Conservation (phyloP, 108 stramenopile species). For the Nannochloropsis salina region DNA sequence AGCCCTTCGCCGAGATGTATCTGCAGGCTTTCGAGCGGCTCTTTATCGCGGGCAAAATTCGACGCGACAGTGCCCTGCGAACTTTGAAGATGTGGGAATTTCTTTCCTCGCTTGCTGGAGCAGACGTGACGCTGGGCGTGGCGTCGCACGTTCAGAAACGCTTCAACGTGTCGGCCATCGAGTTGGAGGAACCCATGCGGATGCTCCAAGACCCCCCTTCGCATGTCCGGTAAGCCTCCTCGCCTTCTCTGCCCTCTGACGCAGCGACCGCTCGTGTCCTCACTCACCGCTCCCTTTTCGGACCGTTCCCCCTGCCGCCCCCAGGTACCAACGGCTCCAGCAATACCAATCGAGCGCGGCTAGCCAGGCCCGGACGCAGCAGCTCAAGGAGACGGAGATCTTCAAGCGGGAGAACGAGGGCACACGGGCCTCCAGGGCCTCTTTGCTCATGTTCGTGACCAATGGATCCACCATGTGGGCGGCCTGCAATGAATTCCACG, state of each 20-base stretch:
- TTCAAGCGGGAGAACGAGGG: neutral
- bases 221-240: neutral
- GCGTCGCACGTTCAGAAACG: neutral
- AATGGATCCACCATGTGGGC: neutral
- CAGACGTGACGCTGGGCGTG: constrained; percentile 13
- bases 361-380: neutral
- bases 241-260: neutral
- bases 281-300: neutral
- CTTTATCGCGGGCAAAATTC: neutral
- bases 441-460: neutral
- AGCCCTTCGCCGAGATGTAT: constrained; percentile 7
- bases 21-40: neutral
- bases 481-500: neutral
- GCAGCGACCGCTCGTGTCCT: neutral
- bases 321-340: neutral
- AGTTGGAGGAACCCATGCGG: constrained; percentile 8
- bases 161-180: neutral
- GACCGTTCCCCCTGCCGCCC: neutral
- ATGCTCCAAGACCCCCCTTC: neutral
- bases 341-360: neutral
- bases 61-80: neutral
- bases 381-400: neutral
- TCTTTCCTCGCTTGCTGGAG: neutral
- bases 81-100: neutral
- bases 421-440: neutral